These are phyloP conservation scores for Termitomyces sp. DNA, from an alignment of 768 basidiomycete species.

Conservation along the genomic window DNA sequence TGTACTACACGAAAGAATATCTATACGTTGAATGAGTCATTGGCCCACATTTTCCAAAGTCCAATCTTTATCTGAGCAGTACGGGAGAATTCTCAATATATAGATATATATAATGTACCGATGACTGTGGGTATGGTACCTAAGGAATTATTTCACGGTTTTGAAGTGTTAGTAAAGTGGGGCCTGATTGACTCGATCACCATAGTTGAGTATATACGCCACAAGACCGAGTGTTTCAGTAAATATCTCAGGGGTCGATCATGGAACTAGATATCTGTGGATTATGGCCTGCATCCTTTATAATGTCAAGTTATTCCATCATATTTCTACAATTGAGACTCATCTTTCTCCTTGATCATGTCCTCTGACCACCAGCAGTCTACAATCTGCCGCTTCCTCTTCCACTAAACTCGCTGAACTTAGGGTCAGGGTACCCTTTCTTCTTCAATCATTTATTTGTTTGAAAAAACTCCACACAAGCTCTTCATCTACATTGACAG, in stretches of 20 bases:
- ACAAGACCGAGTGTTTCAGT: neutral
- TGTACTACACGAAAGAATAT: neutral
- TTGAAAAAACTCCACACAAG: too few species aligned
- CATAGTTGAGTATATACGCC: neutral
- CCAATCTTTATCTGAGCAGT: neutral
- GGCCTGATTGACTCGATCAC: too few species aligned
- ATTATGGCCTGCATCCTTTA: neutral
- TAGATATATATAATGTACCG: too few species aligned
- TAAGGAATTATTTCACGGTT: neutral
- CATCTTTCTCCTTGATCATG: neutral
- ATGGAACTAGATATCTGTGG: slow-evolving; percentile 4
- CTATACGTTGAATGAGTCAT: neutral
- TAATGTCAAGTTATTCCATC: neutral
- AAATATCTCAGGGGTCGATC: slow-evolving; percentile 2
- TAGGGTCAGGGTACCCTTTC: too few species aligned
- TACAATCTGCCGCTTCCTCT: slow-evolving; percentile 5
- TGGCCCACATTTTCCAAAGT: neutral
- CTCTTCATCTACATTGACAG: too few species aligned
- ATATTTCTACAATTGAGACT: neutral
- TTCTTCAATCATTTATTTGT: too few species aligned
- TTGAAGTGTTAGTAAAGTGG: neutral
- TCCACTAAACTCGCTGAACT: slow-evolving; percentile 4
- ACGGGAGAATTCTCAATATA: neutral
- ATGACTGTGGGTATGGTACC: neutral
- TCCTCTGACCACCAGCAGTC: neutral